Conservation (phyloP, 2,329 filamentous ascomycete species). For the Apiospora phragmitis region DNA sequence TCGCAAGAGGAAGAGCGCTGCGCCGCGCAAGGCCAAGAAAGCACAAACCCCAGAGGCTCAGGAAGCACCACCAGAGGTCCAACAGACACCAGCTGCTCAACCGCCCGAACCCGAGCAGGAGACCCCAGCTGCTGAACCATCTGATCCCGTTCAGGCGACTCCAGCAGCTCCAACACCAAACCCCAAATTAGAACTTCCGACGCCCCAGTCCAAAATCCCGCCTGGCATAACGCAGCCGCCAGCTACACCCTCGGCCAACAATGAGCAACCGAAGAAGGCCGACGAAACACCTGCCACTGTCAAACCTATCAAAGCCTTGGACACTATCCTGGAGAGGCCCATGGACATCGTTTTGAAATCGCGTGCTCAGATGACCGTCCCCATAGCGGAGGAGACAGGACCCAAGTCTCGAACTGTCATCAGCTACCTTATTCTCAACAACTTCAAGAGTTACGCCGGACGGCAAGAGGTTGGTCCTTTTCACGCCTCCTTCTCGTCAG, state of each 20-base stretch:
- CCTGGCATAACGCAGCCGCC: conserved; percentile 54
- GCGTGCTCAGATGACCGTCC: conserved; percentile 62
- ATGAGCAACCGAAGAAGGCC: conserved; percentile 52
- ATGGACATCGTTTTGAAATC: conserved; percentile 94
- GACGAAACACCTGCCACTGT: conserved; percentile 53
- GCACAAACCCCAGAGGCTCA: conserved; percentile 12
- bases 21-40: neutral
- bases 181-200: conserved; percentile 42
- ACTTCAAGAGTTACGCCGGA: conserved; percentile 99
- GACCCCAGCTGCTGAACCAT: neutral
- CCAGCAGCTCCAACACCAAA: conserved; percentile 26
- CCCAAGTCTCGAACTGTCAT: conserved; percentile 90
- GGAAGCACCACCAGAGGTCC: neutral
- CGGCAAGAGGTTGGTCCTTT: conserved; percentile 95
- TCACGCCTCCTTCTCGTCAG: conserved; percentile 94
- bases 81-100: neutral
- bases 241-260: conserved; percentile 68
- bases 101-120: neutral
- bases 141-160: neutral
- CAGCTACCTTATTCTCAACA: conserved; percentile 85
- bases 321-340: conserved; percentile 79
- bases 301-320: conserved; percentile 74
- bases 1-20: conserved; percentile 64
- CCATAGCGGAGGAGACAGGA: conserved; percentile 70
- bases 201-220: conserved; percentile 56